Evolutionary conservation across 345 rosid genomes (phyloP), one percentile per base, ranked within the genome.

Genomic region (Crucihimalaya himalaica): DNA sequence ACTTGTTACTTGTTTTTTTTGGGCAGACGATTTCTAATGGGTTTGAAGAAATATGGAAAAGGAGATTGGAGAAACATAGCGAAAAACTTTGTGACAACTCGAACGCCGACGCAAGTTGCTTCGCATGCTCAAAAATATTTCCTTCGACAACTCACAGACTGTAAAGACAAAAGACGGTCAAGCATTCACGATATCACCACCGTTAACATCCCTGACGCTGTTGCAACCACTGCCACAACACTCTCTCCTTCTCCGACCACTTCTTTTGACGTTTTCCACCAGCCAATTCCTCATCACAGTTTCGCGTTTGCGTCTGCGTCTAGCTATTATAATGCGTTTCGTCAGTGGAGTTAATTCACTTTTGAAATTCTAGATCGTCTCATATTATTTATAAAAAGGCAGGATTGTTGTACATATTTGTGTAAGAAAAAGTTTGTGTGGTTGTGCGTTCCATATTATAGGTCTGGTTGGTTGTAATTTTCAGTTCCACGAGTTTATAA

Each of bases 21-120:
- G 34, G 54, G 54, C 86, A 94, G 98, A 76, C 82, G 81, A 78
- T 95, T 95, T 74, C 81, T 93, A 42, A 66, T 91, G 93, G 99
- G 99, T 43, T 86, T 95, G 62, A 91, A 88, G 55, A 95, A 92
- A 84, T 90, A 95, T 63, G 99, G 99, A 10, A 95, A 91, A 73
- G 99, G 99, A 65, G 97, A 91, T 66, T 94, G 98, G 98, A 87
- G 98, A 70, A 89, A 91, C 63, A 94, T 94, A 39, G 89, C 98
- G 1, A 83, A 88, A 47, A 86, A 91, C 57, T 94, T 84, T 42
- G 97, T 94, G 47, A 85, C 79, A 16, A 86, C 92, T 12, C 76
- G 97, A 73, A 94, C 98, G 4, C 93, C 98, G 2, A 91, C 98
- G 19, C 97, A 94, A 67, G 98, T 94, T 4, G 98, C 98, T 39